Conservation (phyloP, 2,329 filamentous ascomycete species). For the Hypoxylon rubiginosum region DNA sequence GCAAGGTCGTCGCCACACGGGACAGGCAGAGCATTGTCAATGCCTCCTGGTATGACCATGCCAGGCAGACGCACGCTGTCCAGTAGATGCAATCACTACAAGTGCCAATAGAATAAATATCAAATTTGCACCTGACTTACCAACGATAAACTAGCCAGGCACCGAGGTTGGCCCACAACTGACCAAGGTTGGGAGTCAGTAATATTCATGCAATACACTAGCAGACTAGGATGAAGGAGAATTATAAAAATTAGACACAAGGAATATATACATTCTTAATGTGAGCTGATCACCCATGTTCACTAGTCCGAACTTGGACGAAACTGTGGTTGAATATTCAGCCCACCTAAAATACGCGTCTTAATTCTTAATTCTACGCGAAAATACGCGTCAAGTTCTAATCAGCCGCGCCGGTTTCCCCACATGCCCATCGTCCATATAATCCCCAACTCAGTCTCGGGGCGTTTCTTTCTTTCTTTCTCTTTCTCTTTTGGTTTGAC, state of each 20-base stretch:
- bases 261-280: slow-evolving; percentile 10
- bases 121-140: no score
- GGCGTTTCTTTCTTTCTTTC: slow-evolving; percentile 39
- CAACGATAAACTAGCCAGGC: no score
- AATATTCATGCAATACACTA: no score
- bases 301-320: slow-evolving; percentile 24
- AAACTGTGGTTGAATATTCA: slow-evolving; percentile 16
- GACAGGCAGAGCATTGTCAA: no score
- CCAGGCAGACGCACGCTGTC: background rate
- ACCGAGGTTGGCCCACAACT: no score
- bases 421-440: slow-evolving; percentile 25
- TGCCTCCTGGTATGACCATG: no score
- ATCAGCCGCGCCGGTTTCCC: slow-evolving; percentile 30
- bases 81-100: background rate
- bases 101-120: no score
- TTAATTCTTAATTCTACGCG: no score
- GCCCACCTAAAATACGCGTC: slow-evolving; percentile 23
- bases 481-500: slow-evolving; percentile 41
- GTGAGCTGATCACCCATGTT: background rate
- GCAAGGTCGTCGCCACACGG: background rate
- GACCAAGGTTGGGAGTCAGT: no score
- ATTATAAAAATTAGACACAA: background rate
- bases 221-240: no score
- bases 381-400: slow-evolving; percentile 33
- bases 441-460: background rate